Base-by-base conservation (phyloP, 2,329 filamentous ascomycete species). In the Cladophialophora carrionii region DNA sequence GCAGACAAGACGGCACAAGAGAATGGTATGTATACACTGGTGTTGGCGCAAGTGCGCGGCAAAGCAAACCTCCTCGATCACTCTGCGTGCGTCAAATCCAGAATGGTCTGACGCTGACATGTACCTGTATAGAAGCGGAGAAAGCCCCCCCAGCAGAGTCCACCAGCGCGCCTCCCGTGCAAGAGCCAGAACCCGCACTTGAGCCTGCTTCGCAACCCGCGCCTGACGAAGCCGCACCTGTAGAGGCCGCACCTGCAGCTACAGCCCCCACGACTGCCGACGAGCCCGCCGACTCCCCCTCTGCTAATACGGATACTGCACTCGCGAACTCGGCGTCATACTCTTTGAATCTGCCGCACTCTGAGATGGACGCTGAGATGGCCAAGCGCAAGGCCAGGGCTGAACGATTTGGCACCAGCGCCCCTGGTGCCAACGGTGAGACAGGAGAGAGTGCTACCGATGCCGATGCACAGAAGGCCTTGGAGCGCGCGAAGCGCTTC, bases 351-450 rank as follows among this genome's bases (percentile, higher is more conserved):
- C 75, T 82, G 20, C 76, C 79, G 9, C 71, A 76, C 17, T 79
- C 80, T 6, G 76, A 80, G 61, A 60, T 81, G 26, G 80, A 82
- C 66, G 75, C 75, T 48, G 81, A 83, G 62, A 66, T 82, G 69
- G 77, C 74, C 62, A 82, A 81, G 74, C 79, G 81, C 66, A 81
- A 80, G 71, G 77, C 78, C 43, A 79, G 81, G 58, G 81, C 81
- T 12, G 80, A 78, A 67, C 80, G 81, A 64, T 83, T 83, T 68
- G 80, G 80, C 20, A 61, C 61, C 24, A 52, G 48, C 26, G 74
- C 76, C 20, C 77, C 78, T 58, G 48, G 54, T 32, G 56, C 67
- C 2, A 67, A 66, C 29, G 65, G 56, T 24, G 61, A 64, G 31
- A 58, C 61, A 46, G 61, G 54, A 10, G 74, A 76, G n/a, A 77